Evolutionary conservation across 2,329 filamentous ascomycete genomes (phyloP), one percentile per base, ranked within the genome.

Genomic region (Sclerotiophoma versabilis): DNA sequence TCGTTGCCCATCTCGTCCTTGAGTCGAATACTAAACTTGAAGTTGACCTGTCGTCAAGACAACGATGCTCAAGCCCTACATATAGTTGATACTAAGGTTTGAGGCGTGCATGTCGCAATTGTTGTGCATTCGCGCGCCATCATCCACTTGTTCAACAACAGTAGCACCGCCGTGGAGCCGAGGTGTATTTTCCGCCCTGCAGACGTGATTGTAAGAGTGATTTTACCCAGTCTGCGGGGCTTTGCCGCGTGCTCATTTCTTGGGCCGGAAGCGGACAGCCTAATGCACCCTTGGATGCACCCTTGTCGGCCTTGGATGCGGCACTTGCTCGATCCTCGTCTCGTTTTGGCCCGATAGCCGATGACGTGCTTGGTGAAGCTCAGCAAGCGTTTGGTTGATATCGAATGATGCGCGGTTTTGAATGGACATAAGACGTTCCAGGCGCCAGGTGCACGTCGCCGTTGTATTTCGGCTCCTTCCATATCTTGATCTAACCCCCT

Each of bases 81-180:
- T 54, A 56, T 50, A 50, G 3, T n/a, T 11, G 14, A 41, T 22
- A 27, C 4, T 30, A 37, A 15, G 26, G 30, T 47, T 36, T 36
- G 17, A 50, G 47, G 36, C 29, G 52, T 38, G 12, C 26, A 69
- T 68, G 59, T 60, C 67, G 67, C 65, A 62, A 68, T 69, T 52
- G 32, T 20, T 32, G 30, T 49, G 42, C 42, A 39, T 50, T 36
- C 26, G 17, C 27, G 53, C 62, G 62, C 47, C 42, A 63, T 63
- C 42, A 15, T 19, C 34, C 49, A 38, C 57, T 60, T 62, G 43
- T 29, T 54, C 54, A 30, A 60, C 57, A 48, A 49, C 37, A 60
- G 62, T 19, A 63, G 50, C 53, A 44, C 30, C 33, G 29, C 62
- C 63, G 62, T 41, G 15, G 4, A 34, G 38, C 48, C 55, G 58